Evolutionary conservation across 2,329 filamentous ascomycete genomes (phyloP).

Genomic region (Aspergillus hiratsukae): DNA sequence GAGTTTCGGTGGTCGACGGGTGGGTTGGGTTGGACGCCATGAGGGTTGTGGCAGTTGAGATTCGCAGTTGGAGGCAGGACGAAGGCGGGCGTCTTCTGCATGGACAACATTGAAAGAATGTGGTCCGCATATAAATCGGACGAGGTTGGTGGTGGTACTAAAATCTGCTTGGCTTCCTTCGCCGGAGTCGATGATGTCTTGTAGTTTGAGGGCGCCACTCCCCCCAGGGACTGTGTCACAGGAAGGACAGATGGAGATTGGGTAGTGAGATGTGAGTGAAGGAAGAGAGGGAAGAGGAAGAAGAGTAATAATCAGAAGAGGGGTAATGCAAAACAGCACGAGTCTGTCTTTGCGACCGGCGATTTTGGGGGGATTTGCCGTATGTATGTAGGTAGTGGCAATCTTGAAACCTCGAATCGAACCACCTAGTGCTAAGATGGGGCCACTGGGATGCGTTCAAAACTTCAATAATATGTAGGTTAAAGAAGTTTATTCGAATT

Average conservation of each 20-base stretch:
- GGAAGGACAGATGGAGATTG: background rate
- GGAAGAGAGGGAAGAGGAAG: background rate
- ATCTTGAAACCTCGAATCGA: background rate
- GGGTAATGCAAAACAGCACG: background rate
- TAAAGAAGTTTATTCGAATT: background rate
- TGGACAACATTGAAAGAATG: constrained; percentile 35
- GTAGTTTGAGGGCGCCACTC: background rate
- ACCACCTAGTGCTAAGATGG: background rate
- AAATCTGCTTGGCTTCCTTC: background rate
- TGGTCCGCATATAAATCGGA: background rate
- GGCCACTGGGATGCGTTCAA: background rate
- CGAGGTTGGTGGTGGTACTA: background rate
- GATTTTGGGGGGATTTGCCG: background rate
- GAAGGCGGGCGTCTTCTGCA: constrained; percentile 31
- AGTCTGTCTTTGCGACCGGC: background rate
- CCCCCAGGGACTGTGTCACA: background rate
- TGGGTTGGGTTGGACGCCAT: constrained; percentile 11
- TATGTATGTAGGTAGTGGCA: background rate
- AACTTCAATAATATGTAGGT: background rate
- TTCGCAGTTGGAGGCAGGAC: constrained; percentile 18
- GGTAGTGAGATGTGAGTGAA: background rate
- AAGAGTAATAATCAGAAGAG: constrained; percentile 2
- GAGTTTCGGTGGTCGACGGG: constrained; percentile 14
- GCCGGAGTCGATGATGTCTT: background rate
- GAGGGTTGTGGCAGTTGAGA: constrained; percentile 16